A percentile compares a stretch with the other conserved stretches of the same genome.
These are phyloP conservation scores for Boletellus ananas DNA, from an alignment of 768 basidiomycete species.

Conservation along the genomic window DNA sequence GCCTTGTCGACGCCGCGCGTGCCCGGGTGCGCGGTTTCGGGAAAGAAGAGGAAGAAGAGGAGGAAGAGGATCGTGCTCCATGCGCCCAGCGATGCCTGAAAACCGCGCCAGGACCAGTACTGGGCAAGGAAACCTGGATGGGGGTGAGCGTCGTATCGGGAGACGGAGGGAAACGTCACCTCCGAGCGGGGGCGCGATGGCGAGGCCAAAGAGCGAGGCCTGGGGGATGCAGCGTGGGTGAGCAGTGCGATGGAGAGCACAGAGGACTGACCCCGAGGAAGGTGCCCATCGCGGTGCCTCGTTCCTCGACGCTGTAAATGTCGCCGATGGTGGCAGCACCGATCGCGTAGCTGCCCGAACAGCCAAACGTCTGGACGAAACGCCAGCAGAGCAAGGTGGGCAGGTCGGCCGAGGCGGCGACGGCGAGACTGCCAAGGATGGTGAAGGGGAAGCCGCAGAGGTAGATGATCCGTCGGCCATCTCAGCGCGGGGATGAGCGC, in stretches of 20 bases:
- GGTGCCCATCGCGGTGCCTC: conserved; percentile 56
- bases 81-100: conserved; percentile 47
- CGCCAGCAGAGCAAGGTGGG: conserved; percentile 53
- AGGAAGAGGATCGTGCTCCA: conserved; percentile 39
- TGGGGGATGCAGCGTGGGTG: neutral
- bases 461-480: conserved; percentile 63
- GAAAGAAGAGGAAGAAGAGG: conserved; percentile 45
- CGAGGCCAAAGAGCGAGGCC: conserved; percentile 55
- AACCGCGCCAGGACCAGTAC: conserved; percentile 63
- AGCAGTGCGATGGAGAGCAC: neutral
- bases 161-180: conserved; percentile 29
- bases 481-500: conserved; percentile 28
- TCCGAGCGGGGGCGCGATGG: conserved; percentile 57
- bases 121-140: conserved; percentile 45
- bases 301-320: conserved; percentile 61
- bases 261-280: conserved; percentile 45
- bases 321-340: conserved; percentile 63
- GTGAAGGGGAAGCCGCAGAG: conserved; percentile 57
- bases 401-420: conserved; percentile 44
- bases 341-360: conserved; percentile 51
- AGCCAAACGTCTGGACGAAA: conserved; percentile 62
- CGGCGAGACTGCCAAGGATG: conserved; percentile 56
- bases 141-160: neutral
- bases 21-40: conserved; percentile 66
- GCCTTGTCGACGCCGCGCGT: conserved; percentile 50